phyloP scores from a whole-genome alignment of 441 rosid species.

The Erodium moschatum region DNA sequence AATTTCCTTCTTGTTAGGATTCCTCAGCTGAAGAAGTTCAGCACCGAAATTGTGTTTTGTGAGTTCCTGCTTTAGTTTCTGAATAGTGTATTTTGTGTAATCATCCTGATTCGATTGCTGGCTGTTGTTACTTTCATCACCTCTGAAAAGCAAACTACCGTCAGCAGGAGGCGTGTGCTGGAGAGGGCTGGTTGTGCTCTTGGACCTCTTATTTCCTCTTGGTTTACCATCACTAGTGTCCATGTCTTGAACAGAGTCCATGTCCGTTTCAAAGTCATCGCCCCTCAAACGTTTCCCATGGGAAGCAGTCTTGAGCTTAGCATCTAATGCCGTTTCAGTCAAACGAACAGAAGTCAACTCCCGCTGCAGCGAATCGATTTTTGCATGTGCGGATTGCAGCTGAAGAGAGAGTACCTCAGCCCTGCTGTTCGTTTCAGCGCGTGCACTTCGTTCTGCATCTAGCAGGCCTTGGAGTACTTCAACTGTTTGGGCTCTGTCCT shows the following conservation, averaged over 20 bases:
- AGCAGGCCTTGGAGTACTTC: conserved; percentile 69
- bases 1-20: conserved; percentile 79
- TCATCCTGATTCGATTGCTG: conserved; percentile 58
- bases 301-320: conserved; percentile 67
- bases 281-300: conserved; percentile 62
- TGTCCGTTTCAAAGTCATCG: conserved; percentile 60
- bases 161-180: conserved; percentile 47
- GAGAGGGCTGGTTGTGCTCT: conserved; percentile 54
- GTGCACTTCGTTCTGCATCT: conserved; percentile 75
- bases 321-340: conserved; percentile 74
- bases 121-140: conserved; percentile 54
- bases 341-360: conserved; percentile 73
- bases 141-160: conserved; percentile 57
- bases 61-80: conserved; percentile 77
- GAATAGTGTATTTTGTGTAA: conserved; percentile 67
- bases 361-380: conserved; percentile 74
- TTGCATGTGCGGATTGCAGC: conserved; percentile 71
- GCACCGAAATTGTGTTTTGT: conserved; percentile 75
- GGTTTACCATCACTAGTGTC: conserved; percentile 38
- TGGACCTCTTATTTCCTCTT: conserved; percentile 58
- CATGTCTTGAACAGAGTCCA: conserved; percentile 51
- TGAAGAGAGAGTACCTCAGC: conserved; percentile 79
- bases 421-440: conserved; percentile 56
- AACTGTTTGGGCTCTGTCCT: conserved; percentile 70
- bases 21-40: conserved; percentile 63